Percentiles rank a stretch among this genome's conserved stretches.
Evolutionary conservation across 1,284 basidiomycete genomes (phyloP).

Genomic region (Cryptococcus amylolentus): DNA sequence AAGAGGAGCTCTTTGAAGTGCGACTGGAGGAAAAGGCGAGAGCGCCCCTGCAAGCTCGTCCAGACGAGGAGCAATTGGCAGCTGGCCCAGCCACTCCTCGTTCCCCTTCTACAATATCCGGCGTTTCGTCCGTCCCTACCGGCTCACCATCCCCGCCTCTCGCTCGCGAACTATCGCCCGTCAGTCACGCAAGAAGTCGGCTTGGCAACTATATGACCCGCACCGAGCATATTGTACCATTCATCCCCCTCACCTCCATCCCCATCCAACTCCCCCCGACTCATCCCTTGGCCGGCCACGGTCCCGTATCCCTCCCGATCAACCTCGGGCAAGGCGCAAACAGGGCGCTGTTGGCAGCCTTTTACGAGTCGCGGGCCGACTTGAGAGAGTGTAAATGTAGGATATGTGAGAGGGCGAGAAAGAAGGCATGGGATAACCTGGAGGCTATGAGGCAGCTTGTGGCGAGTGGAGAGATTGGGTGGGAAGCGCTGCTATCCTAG

Average conservation of each 20-base stretch:
- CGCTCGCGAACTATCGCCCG: not conserved
- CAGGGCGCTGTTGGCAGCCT: constrained; percentile 1
- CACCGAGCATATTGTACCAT: not conserved
- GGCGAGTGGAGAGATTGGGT: not conserved
- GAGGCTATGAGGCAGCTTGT: not conserved
- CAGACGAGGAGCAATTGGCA: not conserved
- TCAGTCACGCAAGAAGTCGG: not conserved
- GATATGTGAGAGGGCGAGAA: constrained; percentile 19
- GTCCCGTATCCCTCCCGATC: not conserved
- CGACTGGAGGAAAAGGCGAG: not conserved
- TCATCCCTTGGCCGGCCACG: not conserved
- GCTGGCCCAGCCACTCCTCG: not conserved
- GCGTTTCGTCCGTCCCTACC: not conserved
- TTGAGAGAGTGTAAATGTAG: constrained; percentile 17
- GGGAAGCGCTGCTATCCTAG: constrained; percentile 1
- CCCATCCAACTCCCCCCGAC: not conserved
- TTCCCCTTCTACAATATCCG: not conserved
- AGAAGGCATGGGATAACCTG: constrained; percentile 1
- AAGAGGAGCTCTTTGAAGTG: not conserved
- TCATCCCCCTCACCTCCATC: constrained; percentile 4
- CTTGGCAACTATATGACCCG: not conserved
- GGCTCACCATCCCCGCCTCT: not conserved
- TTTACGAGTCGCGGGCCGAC: constrained; percentile 2
- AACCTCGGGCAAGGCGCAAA: constrained; percentile 6
- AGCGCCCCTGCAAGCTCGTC: not conserved